phyloP scores from a whole-genome alignment of 2,329 filamentous ascomycete species.

The Aureobasidium namibiae region DNA sequence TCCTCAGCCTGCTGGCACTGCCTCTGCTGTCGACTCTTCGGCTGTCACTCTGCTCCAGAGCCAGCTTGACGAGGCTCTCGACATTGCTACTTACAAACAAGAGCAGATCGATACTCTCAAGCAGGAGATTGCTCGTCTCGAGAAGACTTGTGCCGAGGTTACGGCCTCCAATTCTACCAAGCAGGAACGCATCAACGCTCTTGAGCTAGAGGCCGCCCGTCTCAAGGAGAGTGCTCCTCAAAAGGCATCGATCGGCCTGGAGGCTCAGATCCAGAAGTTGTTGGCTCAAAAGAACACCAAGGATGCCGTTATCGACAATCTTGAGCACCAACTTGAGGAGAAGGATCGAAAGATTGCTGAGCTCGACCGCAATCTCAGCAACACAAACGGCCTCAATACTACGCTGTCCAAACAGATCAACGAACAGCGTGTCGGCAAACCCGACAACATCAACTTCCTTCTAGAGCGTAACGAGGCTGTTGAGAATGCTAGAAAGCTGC shows the following conservation, averaged over 20 bases:
- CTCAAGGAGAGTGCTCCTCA: neutral
- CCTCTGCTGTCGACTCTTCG: neutral
- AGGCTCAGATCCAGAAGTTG: neutral
- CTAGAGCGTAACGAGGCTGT: neutral
- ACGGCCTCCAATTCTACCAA: neutral
- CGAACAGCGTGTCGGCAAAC: neutral
- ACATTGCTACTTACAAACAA: neutral
- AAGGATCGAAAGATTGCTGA: neutral
- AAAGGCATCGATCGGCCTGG: neutral
- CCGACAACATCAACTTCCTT: neutral
- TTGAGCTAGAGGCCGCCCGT: neutral
- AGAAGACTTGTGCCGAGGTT: neutral
- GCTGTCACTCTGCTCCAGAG: neutral
- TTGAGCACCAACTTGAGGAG: neutral
- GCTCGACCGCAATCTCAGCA: neutral
- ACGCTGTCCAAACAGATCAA: neutral
- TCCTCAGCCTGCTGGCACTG: neutral
- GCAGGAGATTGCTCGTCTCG: neutral
- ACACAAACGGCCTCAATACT: neutral
- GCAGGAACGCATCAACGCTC: neutral
- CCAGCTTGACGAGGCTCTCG: neutral
- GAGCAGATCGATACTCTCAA: neutral
- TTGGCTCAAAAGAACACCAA: neutral
- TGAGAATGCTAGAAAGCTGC: neutral
- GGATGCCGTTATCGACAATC: neutral